Percentiles rank a stretch among this genome's conserved stretches.
Conservation (phyloP, 2,329 filamentous ascomycete genomes). For the Alternaria ventricosa region DNA sequence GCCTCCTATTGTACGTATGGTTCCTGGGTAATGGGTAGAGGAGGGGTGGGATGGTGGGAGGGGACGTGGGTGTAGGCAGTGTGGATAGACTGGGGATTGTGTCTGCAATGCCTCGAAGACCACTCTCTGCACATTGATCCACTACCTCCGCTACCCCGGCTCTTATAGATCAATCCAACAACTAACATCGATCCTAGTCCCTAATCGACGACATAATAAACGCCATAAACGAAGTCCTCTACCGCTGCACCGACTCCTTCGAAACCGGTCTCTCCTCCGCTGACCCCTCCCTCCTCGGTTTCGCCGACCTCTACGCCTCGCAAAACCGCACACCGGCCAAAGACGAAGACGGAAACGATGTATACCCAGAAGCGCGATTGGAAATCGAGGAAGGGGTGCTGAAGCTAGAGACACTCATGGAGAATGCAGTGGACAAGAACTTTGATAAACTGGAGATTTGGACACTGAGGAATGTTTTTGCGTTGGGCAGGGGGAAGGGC, state of each 20-base stretch:
- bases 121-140: too few species aligned
- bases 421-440: conserved; percentile 58
- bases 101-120: background rate
- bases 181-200: conserved; percentile 60
- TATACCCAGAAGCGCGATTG: conserved; percentile 60
- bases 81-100: background rate
- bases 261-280: conserved; percentile 80
- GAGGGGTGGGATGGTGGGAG: background rate
- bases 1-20: conserved; percentile 76
- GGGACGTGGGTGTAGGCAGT: background rate
- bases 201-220: conserved; percentile 99
- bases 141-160: too few species aligned
- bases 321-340: conserved; percentile 54
- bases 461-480: conserved; percentile 76
- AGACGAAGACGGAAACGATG: conserved; percentile 48
- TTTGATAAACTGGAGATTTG: conserved; percentile 71
- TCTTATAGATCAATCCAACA: too few species aligned
- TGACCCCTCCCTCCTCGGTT: conserved; percentile 80
- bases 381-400: conserved; percentile 83
- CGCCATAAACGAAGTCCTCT: conserved; percentile 90
- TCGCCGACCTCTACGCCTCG: conserved; percentile 61
- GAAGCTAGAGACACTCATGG: conserved; percentile 58
- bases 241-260: conserved; percentile 85
- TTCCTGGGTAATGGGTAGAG: background rate
- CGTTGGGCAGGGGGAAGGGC: conserved; percentile 60